A percentile compares a stretch with the other conserved stretches of the same genome.
These are phyloP conservation scores for Lactarius psammicola DNA, from an alignment of 768 basidiomycete genomes.

Conservation along the genomic window DNA sequence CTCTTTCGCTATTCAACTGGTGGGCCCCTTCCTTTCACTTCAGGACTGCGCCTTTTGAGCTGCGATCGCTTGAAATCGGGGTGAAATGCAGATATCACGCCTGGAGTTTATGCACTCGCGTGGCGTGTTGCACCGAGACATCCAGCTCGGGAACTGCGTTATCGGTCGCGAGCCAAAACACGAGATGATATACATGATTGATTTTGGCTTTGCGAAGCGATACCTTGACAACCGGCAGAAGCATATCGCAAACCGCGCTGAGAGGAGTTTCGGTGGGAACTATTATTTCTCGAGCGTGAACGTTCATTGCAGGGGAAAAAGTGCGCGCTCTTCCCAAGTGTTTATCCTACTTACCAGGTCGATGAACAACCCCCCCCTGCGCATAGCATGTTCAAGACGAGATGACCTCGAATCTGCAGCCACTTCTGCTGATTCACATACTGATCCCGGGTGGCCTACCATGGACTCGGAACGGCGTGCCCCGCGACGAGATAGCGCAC, in stretches of 20 bases:
- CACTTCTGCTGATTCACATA: conserved; percentile 78
- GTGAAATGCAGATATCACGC: conserved; percentile 52
- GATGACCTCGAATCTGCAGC: conserved; percentile 78
- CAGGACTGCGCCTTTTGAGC: background rate
- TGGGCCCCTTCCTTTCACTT: conserved; percentile 37
- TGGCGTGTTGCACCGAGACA: conserved; percentile 73
- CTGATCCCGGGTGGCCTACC: conserved; percentile 71
- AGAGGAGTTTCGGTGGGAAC: conserved; percentile 75
- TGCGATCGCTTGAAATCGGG: too few relatives aligned
- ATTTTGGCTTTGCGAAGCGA: conserved; percentile 80
- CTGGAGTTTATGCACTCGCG: conserved; percentile 75
- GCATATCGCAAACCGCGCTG: conserved; percentile 70
- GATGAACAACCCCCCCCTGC: too few relatives aligned
- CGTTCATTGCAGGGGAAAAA: conserved; percentile 76
- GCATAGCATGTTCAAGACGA: conserved; percentile 68
- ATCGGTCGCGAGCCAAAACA: conserved; percentile 60
- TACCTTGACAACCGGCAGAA: conserved; percentile 62
- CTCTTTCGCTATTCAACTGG: conserved; percentile 74
- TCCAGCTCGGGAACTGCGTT: conserved; percentile 76
- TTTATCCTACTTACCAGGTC: conserved; percentile 1
- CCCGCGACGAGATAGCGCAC: conserved; percentile 65
- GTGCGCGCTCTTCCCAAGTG: conserved; percentile 37
- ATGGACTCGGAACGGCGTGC: conserved; percentile 82
- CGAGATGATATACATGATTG: conserved; percentile 73
- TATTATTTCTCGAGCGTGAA: conserved; percentile 81